These are phyloP conservation scores for Chalciporus pseudorubinellus DNA, from an alignment of 768 basidiomycete species.

Conservation along the genomic window DNA sequence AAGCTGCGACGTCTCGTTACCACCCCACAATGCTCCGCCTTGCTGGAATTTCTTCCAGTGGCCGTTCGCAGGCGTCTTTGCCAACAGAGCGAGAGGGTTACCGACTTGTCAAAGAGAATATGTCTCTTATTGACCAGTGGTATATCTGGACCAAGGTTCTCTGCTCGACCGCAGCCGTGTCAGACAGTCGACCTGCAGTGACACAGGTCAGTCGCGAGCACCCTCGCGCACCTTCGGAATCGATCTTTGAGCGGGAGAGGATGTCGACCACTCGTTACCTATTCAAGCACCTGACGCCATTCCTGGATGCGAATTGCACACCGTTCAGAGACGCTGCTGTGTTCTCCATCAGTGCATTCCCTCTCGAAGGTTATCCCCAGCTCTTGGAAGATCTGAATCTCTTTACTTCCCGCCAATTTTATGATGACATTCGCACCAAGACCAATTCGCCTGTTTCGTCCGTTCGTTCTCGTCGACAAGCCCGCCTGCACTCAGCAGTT, in stretches of 20 bases:
- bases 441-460: constrained; percentile 40
- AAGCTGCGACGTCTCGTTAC: constrained; percentile 66
- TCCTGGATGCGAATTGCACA: constrained; percentile 82
- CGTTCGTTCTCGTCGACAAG: constrained; percentile 67
- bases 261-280: constrained; percentile 79
- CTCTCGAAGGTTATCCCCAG: constrained; percentile 70
- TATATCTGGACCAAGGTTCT: constrained; percentile 79
- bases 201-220: constrained; percentile 63
- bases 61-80: constrained; percentile 40
- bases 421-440: constrained; percentile 62
- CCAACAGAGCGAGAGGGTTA: constrained; percentile 50
- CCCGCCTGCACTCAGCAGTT: constrained; percentile 80
- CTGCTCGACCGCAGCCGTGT: constrained; percentile 74
- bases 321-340: constrained; percentile 85
- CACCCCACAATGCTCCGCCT: constrained; percentile 70
- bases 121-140: constrained; percentile 70
- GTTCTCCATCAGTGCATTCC: constrained; percentile 85
- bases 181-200: constrained; percentile 58
- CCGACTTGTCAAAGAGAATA: constrained; percentile 56
- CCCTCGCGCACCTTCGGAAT: constrained; percentile 65
- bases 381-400: constrained; percentile 81
- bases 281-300: constrained; percentile 82
- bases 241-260: constrained; percentile 77
- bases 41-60: constrained; percentile 64
- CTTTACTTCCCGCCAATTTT: constrained; percentile 78